Conservation (phyloP, 768 basidiomycete species). For the Mycena galopus region DNA sequence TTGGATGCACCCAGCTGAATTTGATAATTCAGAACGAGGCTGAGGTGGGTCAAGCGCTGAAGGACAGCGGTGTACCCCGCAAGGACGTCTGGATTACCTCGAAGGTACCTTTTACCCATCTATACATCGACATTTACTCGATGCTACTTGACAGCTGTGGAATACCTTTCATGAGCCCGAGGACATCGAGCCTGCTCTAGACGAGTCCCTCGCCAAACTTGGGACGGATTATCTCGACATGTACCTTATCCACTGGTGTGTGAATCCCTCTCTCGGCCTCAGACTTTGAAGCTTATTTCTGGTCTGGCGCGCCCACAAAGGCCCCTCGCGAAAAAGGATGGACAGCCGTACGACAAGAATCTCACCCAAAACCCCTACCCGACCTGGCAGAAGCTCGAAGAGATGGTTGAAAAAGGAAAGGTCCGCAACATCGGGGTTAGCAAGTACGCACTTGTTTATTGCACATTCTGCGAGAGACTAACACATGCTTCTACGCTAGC, state of each 20-base stretch:
- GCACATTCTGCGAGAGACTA: neutral
- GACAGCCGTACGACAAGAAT: slow-evolving; percentile 61
- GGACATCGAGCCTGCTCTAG: slow-evolving; percentile 75
- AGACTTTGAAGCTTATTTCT: neutral
- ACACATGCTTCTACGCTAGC: slow-evolving; percentile 41
- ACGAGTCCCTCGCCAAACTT: slow-evolving; percentile 73
- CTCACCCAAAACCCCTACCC: slow-evolving; percentile 80
- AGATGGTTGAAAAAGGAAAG: slow-evolving; percentile 82
- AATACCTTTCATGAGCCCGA: slow-evolving; percentile 82
- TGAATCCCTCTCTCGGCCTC: neutral
- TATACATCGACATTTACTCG: neutral
- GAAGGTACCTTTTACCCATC: slow-evolving; percentile 51
- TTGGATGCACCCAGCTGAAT: neutral
- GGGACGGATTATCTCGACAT: slow-evolving; percentile 82
- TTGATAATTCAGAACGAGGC: slow-evolving; percentile 66
- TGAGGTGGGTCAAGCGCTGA: slow-evolving; percentile 75
- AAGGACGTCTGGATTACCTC: slow-evolving; percentile 78
- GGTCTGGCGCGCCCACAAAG: slow-evolving; percentile 43
- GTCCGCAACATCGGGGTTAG: slow-evolving; percentile 85
- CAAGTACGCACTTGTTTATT: slow-evolving; percentile 64
- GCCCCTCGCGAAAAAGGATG: slow-evolving; percentile 77
- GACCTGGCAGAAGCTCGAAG: slow-evolving; percentile 86
- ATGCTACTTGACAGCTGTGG: slow-evolving; percentile 66
- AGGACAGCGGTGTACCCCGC: slow-evolving; percentile 69
- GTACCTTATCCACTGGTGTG: slow-evolving; percentile 83